Evolutionary conservation across 805 yeast genomes (phyloP).

Genomic region (Yamadazyma phyllophila): DNA sequence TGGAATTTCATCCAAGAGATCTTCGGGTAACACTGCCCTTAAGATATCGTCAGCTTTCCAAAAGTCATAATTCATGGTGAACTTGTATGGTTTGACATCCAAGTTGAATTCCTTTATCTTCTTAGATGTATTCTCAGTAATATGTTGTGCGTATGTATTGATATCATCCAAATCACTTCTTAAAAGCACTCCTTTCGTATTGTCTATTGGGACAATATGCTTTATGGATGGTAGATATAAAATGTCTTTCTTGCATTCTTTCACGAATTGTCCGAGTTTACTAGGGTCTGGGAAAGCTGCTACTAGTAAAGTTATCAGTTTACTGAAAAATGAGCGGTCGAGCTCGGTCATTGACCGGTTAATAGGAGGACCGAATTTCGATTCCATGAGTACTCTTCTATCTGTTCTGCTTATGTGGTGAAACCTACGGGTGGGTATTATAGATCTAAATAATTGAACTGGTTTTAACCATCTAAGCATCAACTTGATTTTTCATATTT

Average conservation of each 20-base stretch:
- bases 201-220: slow-evolving; percentile 51
- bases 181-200: slow-evolving; percentile 55
- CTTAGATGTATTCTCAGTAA: slow-evolving; percentile 43
- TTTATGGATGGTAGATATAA: slow-evolving; percentile 68
- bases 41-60: slow-evolving; percentile 92
- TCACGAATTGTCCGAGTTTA: slow-evolving; percentile 59
- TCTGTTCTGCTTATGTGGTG: slow-evolving; percentile 23
- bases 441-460: neutral
- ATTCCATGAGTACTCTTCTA: slow-evolving; percentile 26
- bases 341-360: slow-evolving; percentile 62
- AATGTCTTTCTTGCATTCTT: slow-evolving; percentile 55
- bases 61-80: slow-evolving; percentile 64
- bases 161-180: slow-evolving; percentile 38
- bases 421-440: slow-evolving; percentile 1
- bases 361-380: slow-evolving; percentile 59
- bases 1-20: slow-evolving; percentile 70
- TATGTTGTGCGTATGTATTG: slow-evolving; percentile 12
- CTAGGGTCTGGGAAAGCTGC: slow-evolving; percentile 69
- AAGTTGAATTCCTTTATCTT: slow-evolving; percentile 50
- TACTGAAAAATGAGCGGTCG: slow-evolving; percentile 63
- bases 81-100: slow-evolving; percentile 48
- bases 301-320: slow-evolving; percentile 58
- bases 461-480: slow-evolving; percentile 12
- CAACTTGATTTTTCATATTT: neutral
- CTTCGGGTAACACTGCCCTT: slow-evolving; percentile 71